Percentiles rank a stretch among this genome's conserved stretches.
Evolutionary conservation across 345 rosid species (phyloP).

Genomic region (Ceriops zippeliana): DNA sequence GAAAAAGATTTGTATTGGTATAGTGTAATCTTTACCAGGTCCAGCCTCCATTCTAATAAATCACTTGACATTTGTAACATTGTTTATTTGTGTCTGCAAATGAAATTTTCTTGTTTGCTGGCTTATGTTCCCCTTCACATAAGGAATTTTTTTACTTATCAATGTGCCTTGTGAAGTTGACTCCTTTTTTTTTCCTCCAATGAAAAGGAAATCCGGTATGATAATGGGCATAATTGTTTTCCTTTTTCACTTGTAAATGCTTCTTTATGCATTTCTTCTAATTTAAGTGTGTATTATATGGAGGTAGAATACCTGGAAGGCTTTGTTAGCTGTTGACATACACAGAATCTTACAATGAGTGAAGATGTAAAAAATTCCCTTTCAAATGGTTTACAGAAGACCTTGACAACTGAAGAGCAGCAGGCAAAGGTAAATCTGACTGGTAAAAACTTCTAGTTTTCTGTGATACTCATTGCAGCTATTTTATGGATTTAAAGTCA

Average conservation of each 20-base stretch:
- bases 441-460: neutral
- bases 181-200: too few relatives aligned
- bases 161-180: neutral
- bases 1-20: too few relatives aligned
- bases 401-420: slow-evolving; percentile 49
- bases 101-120: neutral
- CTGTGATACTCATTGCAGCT: neutral
- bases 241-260: too few relatives aligned
- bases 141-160: neutral
- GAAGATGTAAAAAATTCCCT: slow-evolving; percentile 33
- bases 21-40: too few relatives aligned
- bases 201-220: too few relatives aligned
- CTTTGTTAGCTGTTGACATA: slow-evolving; percentile 7
- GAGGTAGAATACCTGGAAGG: neutral
- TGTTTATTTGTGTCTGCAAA: too few relatives aligned
- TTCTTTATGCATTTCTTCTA: too few relatives aligned
- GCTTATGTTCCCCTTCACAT: neutral
- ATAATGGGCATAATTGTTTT: too few relatives aligned
- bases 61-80: too few relatives aligned
- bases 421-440: slow-evolving; percentile 51
- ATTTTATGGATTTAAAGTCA: neutral
- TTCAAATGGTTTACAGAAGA: slow-evolving; percentile 52
- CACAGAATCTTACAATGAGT: slow-evolving; percentile 42
- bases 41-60: too few relatives aligned
- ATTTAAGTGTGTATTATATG: neutral